Percentiles rank a stretch among this genome's conserved stretches.
Conservation (phyloP, 1,284 basidiomycete species). For the Pyrrhoderma lamaoense region DNA sequence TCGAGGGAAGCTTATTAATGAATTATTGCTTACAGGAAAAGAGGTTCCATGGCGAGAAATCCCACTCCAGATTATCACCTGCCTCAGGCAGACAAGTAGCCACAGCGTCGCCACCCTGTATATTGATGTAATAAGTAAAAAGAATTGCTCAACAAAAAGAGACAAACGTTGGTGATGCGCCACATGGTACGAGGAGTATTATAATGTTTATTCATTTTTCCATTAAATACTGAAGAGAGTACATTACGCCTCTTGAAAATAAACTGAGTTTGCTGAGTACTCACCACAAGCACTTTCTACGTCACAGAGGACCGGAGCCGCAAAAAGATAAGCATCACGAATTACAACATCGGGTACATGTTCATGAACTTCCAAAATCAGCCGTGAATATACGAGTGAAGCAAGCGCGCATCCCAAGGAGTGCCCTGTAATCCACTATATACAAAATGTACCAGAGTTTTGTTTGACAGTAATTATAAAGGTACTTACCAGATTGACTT, state of each 20-base stretch:
- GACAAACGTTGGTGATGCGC: constrained; percentile 24
- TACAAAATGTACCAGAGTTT: background rate
- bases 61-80: constrained; percentile 22
- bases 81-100: constrained; percentile 23
- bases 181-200: constrained; percentile 24
- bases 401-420: constrained; percentile 27
- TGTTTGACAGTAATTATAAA: background rate
- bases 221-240: constrained; percentile 21
- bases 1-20: background rate
- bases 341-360: constrained; percentile 22
- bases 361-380: constrained; percentile 22
- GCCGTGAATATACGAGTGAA: constrained; percentile 24
- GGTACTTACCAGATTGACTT: constrained; percentile 22
- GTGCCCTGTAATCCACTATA: constrained; percentile 27
- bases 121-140: background rate
- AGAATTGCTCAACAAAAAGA: background rate
- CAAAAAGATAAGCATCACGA: constrained; percentile 27
- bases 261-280: background rate
- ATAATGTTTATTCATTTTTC: constrained; percentile 21
- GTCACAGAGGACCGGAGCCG: constrained; percentile 25
- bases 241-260: background rate
- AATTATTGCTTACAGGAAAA: constrained; percentile 20
- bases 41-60: constrained; percentile 22
- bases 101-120: constrained; percentile 22
- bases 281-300: constrained; percentile 21